Conservation (phyloP, 2,329 filamentous ascomycete genomes). For the Hypoxylon sp. region DNA sequence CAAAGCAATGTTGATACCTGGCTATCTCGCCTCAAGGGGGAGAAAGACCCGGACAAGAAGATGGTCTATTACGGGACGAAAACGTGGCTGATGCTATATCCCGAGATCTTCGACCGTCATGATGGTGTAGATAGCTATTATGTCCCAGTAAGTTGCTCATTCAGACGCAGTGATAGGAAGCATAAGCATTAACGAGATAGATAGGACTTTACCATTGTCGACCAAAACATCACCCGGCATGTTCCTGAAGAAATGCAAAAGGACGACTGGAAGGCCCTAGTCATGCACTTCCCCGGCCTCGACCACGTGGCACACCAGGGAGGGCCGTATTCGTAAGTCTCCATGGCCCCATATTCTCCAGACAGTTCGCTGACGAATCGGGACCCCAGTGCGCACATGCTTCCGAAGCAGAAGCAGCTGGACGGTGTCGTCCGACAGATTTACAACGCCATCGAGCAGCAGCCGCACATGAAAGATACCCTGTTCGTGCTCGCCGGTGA, state of each 20-base stretch:
- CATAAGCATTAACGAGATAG: conserved; percentile 46
- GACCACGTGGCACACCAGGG: conserved; percentile 82
- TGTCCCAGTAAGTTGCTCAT: conserved; percentile 71
- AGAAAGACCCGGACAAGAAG: conserved; percentile 53
- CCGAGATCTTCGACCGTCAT: conserved; percentile 69
- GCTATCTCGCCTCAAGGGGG: conserved; percentile 73
- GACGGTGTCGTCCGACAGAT: conserved; percentile 70
- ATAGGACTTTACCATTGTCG: conserved; percentile 73
- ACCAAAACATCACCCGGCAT: conserved; percentile 79
- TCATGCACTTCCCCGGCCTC: conserved; percentile 77
- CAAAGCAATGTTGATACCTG: conserved; percentile 78
- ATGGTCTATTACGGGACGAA: conserved; percentile 80
- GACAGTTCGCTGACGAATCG: conserved; percentile 41
- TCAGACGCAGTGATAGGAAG: background rate
- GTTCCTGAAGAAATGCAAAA: conserved; percentile 67
- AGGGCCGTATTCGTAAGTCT: conserved; percentile 68
- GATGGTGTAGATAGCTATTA: conserved; percentile 82
- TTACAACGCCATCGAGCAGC: conserved; percentile 67
- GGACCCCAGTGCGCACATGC: conserved; percentile 65
- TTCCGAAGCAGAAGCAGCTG: conserved; percentile 77
- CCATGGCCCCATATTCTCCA: background rate
- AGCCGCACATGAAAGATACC: conserved; percentile 67
- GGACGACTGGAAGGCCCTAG: conserved; percentile 75
- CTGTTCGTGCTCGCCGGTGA: conserved; percentile 74
- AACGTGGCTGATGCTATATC: conserved; percentile 80